Evolutionary conservation across 1,284 basidiomycete genomes (phyloP).

Genomic region (Moniliophthora roreri): DNA sequence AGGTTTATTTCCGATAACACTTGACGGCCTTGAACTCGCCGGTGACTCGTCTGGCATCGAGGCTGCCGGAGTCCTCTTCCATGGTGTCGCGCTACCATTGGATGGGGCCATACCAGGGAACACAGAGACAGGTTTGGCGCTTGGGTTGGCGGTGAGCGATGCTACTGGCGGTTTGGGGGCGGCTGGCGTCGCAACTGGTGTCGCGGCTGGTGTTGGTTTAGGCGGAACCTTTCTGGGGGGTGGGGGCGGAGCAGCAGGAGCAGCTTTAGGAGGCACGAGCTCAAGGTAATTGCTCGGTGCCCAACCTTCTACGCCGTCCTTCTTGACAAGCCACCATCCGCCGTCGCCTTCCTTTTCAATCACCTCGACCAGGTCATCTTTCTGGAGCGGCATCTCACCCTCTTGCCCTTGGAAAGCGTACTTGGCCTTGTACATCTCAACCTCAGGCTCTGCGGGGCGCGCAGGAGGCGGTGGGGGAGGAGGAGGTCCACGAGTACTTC

Average conservation of each 20-base stretch:
- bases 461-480: slow-evolving; percentile 57
- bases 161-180: slow-evolving; percentile 32
- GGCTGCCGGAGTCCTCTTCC: slow-evolving; percentile 58
- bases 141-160: slow-evolving; percentile 50
- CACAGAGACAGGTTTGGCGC: slow-evolving; percentile 69
- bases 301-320: slow-evolving; percentile 86
- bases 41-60: slow-evolving; percentile 44
- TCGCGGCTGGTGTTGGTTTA: slow-evolving; percentile 24
- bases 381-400: slow-evolving; percentile 88
- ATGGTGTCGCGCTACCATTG: slow-evolving; percentile 70
- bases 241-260: slow-evolving; percentile 70
- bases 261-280: slow-evolving; percentile 62
- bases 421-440: slow-evolving; percentile 82
- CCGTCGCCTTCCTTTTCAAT: slow-evolving; percentile 81
- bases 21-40: slow-evolving; percentile 53
- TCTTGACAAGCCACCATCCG: slow-evolving; percentile 97
- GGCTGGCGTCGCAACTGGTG: slow-evolving; percentile 24
- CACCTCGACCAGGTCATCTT: slow-evolving; percentile 92
- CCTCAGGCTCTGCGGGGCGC: slow-evolving; percentile 64
- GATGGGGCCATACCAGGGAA: slow-evolving; percentile 68
- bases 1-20: slow-evolving; percentile 40
- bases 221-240: slow-evolving; percentile 50
- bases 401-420: slow-evolving; percentile 89
- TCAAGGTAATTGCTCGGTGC: slow-evolving; percentile 94
- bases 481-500: slow-evolving; percentile 24